phyloP scores from a whole-genome alignment of 495 filamentous ascomycete genomes.

The Aspergillus ostianus region DNA sequence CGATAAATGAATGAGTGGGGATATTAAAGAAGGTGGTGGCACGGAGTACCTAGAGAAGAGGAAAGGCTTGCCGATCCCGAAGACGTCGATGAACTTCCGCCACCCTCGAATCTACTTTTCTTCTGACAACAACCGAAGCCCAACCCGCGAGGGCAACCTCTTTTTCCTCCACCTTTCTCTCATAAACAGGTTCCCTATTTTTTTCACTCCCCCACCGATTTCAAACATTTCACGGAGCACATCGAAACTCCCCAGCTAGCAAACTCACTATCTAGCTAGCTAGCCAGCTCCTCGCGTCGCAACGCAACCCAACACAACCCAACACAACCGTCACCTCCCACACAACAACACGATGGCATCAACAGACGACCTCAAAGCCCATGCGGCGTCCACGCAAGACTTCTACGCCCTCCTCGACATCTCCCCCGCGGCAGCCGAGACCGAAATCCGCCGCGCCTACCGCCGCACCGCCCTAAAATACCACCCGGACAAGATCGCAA shows the following conservation, averaged over 20 bases:
- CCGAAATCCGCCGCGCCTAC: constrained; percentile 83
- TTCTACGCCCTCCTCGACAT: constrained; percentile 83
- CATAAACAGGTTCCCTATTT: neutral
- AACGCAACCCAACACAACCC: neutral
- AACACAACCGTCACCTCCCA: neutral
- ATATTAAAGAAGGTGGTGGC: too few species aligned
- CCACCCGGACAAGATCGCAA: constrained; percentile 80
- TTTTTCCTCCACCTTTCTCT: neutral
- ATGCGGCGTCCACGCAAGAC: constrained; percentile 63
- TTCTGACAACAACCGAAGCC: neutral
- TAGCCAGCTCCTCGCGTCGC: neutral
- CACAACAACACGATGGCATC: constrained; percentile 29
- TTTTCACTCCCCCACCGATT: neutral
- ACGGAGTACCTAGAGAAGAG: too few species aligned
- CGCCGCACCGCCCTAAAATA: constrained; percentile 83
- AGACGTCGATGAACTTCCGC: neutral
- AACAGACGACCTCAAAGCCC: constrained; percentile 52
- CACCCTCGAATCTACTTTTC: neutral
- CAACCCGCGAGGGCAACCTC: neutral
- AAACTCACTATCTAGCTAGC: too few species aligned
- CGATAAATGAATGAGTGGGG: too few species aligned
- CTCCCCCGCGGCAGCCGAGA: constrained; percentile 57
- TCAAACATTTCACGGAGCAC: neutral
- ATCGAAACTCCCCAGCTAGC: neutral
- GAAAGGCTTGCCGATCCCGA: too few species aligned